Percentiles rank a stretch among this genome's conserved stretches.
Conservation (phyloP, 1,139 yeast genomes). For the Sugiyamaella grinbergsii region DNA sequence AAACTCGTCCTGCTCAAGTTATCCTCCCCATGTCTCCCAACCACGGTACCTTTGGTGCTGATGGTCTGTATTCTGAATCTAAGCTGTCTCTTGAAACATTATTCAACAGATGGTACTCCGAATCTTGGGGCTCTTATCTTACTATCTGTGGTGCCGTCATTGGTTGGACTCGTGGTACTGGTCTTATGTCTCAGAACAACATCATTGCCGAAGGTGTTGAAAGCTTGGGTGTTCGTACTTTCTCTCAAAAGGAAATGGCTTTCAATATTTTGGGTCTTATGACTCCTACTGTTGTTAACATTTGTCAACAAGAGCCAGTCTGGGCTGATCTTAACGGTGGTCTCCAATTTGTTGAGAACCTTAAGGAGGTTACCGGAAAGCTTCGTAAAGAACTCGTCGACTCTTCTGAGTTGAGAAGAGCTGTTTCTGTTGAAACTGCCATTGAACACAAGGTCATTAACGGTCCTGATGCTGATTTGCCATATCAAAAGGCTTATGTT, state of each 20-base stretch:
- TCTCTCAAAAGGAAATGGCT: slow-evolving; percentile 99
- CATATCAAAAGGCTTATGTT: slow-evolving; percentile 71
- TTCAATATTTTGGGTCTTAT: slow-evolving; percentile 93
- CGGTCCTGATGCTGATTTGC: slow-evolving; percentile 88
- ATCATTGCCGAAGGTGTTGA: slow-evolving; percentile 98
- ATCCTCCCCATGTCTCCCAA: slow-evolving; percentile 95
- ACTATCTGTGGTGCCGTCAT: slow-evolving; percentile 97
- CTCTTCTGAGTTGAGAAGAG: slow-evolving; percentile 90
- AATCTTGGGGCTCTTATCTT: slow-evolving; percentile 92
- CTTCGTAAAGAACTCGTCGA: slow-evolving; percentile 81
- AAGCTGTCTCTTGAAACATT: slow-evolving; percentile 92
- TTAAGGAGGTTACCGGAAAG: slow-evolving; percentile 82
- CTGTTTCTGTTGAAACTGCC: slow-evolving; percentile 91
- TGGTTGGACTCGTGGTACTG: slow-evolving; percentile 99
- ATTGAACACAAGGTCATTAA: slow-evolving; percentile 89
- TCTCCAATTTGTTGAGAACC: slow-evolving; percentile 86
- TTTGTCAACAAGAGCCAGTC: slow-evolving; percentile 92
- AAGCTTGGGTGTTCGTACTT: slow-evolving; percentile 92
- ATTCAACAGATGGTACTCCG: slow-evolving; percentile 98
- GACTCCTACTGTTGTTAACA: slow-evolving; percentile 80
- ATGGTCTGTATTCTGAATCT: slow-evolving; percentile 97
- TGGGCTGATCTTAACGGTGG: slow-evolving; percentile 99
- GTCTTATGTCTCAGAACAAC: slow-evolving; percentile 96
- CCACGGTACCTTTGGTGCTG: slow-evolving; percentile 98
- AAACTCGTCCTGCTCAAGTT: slow-evolving; percentile 98